These are phyloP conservation scores for Xylariaceae sp. DNA, from an alignment of 2,329 filamentous ascomycete genomes.

Conservation along the genomic window DNA sequence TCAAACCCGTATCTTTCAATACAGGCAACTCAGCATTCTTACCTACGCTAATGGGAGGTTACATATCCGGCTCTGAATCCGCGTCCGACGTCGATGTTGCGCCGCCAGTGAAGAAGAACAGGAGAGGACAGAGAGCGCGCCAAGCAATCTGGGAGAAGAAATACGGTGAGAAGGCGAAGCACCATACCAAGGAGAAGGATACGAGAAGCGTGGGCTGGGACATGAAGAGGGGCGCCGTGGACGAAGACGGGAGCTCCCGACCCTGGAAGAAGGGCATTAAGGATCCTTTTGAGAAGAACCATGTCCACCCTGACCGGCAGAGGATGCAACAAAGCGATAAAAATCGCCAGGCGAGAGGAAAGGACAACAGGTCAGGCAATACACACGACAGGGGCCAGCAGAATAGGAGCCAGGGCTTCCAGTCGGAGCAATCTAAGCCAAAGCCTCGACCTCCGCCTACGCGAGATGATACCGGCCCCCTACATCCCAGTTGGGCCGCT, in stretches of 20 bases:
- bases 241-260: slow-evolving; percentile 29
- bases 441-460: slow-evolving; percentile 35
- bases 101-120: slow-evolving; percentile 60
- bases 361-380: background rate
- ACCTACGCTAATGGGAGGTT: slow-evolving; percentile 72
- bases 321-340: slow-evolving; percentile 32
- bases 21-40: slow-evolving; percentile 56
- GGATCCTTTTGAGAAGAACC: slow-evolving; percentile 29
- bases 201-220: slow-evolving; percentile 54
- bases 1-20: slow-evolving; percentile 19
- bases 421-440: slow-evolving; percentile 16
- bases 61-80: slow-evolving; percentile 70
- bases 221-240: slow-evolving; percentile 49
- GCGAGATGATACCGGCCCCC: slow-evolving; percentile 44
- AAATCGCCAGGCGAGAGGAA: slow-evolving; percentile 1
- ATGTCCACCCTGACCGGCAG: slow-evolving; percentile 31
- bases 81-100: slow-evolving; percentile 62
- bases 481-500: slow-evolving; percentile 63
- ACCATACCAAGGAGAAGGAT: slow-evolving; percentile 40
- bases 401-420: slow-evolving; percentile 5
- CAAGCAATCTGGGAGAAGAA: slow-evolving; percentile 78
- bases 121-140: slow-evolving; percentile 70
- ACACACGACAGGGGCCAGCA: slow-evolving; percentile 9
- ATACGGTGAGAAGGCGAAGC: slow-evolving; percentile 65
- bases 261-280: slow-evolving; percentile 50